Evolutionary conservation across 345 rosid species (phyloP), one percentile per base, ranked within the genome.

Genomic region (Aethionema arabicum): DNA sequence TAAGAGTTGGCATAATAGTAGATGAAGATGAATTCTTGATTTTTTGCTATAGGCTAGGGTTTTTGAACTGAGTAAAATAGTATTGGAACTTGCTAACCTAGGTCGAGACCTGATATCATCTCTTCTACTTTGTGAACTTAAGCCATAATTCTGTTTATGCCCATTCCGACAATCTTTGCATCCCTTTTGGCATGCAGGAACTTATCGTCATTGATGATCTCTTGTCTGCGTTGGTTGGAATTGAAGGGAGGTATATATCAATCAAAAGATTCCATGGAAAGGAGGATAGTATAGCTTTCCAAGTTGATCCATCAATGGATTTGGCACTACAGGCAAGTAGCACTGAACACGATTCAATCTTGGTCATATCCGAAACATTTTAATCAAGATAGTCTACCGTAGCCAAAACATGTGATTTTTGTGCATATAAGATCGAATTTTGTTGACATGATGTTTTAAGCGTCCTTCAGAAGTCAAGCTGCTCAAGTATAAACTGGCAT

Each of bases 171-270:
- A 15, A 64, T 5, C n/a, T 12, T 42, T 27, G 65, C 7, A 9
- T 7, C 27, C 58, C 42, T 42, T 66, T 63, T 74, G 69, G 52
- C 53, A 21, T 63, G 32, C 68, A 93, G 99, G 99, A 93, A 72
- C 91, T 93, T 49, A 75, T 93, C 16, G 88, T 89, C 75, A 80
- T 90, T 52, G 96, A 93, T 65, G 99, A 93, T 78, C 83, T 90
- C 65, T 73, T 93, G 53, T 85, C 84, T 69, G 97, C 90, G 36
- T 75, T 93, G 90, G 91, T 87, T 65, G 99, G 97, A 71, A 79
- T 87, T 66, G 99, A 93, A 80, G 99, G 99, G 62, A 74, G 86
- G 33, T 87, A 87, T 66, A 82, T 90, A 69, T 93, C 90, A 14
- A 87, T 90, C 59, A 85, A 62, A 59, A 67, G 82, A 78, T 53